These are phyloP conservation scores for sorghum (Sorghum bicolor) DNA, from an alignment of 176 grass and related monocot species.

Conservation along the genomic window Sorghum_bicolor_NCBIv3 NC_012879.2:2242501-2243000, in stretches of 20 bases:
- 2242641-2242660: conserved; percentile 16
- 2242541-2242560: conserved; percentile 28
- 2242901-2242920: conserved; percentile 77
- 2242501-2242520: background rate
- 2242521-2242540: conserved; percentile 33
- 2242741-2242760: conserved; percentile 1
- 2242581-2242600: conserved; percentile 25
- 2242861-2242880: conserved; percentile 80
- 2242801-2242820: conserved; percentile 1
- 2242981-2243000: conserved; percentile 83
- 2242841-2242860: conserved; percentile 39
- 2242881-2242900: conserved; percentile 80
- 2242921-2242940: conserved; percentile 86
- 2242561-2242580: background rate
- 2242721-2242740: conserved; percentile 9
- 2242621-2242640: background rate
- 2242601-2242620: conserved; percentile 19
- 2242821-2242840: background rate
- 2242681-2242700: conserved; percentile 9
- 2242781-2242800: background rate
- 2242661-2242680: background rate
- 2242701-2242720: background rate
- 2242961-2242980: conserved; percentile 96
- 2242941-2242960: conserved; percentile 92
- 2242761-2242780: conserved; percentile 15